Conservation (phyloP, 78 protist genomes). For the Polysphondylium violaceum region DNA sequence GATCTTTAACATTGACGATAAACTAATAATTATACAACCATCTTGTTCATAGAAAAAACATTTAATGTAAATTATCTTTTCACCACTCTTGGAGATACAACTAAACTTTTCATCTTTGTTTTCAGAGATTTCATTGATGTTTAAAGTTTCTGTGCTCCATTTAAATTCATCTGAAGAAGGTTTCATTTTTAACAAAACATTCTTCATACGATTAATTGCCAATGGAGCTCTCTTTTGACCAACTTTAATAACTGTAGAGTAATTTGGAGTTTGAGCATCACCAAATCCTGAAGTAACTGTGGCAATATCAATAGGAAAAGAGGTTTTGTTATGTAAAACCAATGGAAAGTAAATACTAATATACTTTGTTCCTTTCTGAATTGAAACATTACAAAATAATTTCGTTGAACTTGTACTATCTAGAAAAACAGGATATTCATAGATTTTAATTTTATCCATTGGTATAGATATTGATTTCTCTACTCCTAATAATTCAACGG, state of each 20-base stretch:
- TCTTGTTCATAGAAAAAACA: slow-evolving; percentile 12
- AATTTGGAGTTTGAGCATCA: slow-evolving; percentile 32
- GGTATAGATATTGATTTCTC: slow-evolving; percentile 60
- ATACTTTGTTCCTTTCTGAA: slow-evolving; percentile 47
- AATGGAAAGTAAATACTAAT: slow-evolving; percentile 51
- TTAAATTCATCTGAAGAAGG: slow-evolving; percentile 52
- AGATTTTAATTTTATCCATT: slow-evolving; percentile 65
- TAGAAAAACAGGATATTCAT: slow-evolving; percentile 42
- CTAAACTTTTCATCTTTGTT: not conserved
- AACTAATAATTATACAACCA: slow-evolving; percentile 17
- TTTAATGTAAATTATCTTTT: slow-evolving; percentile 6
- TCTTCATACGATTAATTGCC: slow-evolving; percentile 46
- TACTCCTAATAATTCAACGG: slow-evolving; percentile 44
- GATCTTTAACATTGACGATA: slow-evolving; percentile 47
- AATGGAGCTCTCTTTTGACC: slow-evolving; percentile 42
- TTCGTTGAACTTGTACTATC: slow-evolving; percentile 37
- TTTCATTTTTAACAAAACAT: slow-evolving; percentile 43
- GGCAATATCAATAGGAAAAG: slow-evolving; percentile 59
- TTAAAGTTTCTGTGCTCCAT: slow-evolving; percentile 46
- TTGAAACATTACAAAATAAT: slow-evolving; percentile 14
- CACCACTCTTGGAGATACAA: slow-evolving; percentile 16
- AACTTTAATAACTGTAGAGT: slow-evolving; percentile 7
- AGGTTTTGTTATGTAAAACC: slow-evolving; percentile 17
- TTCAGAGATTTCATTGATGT: not conserved
- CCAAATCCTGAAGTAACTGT: slow-evolving; percentile 60